Conservation (phyloP, 768 basidiomycete genomes). For the Serendipita indica region DNA sequence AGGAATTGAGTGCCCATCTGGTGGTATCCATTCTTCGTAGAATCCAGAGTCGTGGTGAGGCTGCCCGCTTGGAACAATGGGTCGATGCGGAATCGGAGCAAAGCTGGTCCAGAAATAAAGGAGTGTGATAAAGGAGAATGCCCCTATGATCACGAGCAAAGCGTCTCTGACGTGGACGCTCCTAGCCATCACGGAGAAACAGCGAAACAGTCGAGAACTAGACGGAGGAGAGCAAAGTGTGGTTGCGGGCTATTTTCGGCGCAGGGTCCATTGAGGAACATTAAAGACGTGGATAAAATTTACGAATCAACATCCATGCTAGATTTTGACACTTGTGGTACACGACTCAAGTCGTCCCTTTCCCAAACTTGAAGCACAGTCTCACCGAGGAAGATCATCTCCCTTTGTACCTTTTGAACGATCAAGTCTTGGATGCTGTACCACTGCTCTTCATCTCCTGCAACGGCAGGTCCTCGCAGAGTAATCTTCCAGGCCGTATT, state of each 20-base stretch:
- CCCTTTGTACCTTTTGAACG: slow-evolving; percentile 89
- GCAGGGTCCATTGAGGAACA: no score
- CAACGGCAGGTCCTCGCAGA: slow-evolving; percentile 32
- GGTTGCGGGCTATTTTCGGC: no score
- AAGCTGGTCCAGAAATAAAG: not conserved
- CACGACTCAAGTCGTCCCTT: not conserved
- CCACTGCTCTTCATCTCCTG: slow-evolving; percentile 83
- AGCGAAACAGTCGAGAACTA: not conserved
- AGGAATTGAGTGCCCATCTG: not conserved
- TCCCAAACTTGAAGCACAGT: slow-evolving; percentile 74
- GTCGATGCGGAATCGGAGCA: not conserved
- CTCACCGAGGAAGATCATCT: slow-evolving; percentile 96
- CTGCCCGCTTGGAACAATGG: not conserved
- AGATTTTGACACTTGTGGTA: no score
- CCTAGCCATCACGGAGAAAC: not conserved
- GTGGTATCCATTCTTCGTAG: not conserved
- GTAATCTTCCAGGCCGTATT: slow-evolving; percentile 89
- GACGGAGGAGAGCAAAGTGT: no score
- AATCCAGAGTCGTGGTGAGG: not conserved
- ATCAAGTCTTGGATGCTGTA: slow-evolving; percentile 92
- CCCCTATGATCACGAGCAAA: not conserved
- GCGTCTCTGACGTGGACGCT: not conserved
- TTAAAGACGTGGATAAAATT: no score
- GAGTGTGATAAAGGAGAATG: not conserved
- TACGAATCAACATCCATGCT: no score